phyloP scores from a whole-genome alignment of 23 red algal genomes.

The Chondrus crispus region DNA sequence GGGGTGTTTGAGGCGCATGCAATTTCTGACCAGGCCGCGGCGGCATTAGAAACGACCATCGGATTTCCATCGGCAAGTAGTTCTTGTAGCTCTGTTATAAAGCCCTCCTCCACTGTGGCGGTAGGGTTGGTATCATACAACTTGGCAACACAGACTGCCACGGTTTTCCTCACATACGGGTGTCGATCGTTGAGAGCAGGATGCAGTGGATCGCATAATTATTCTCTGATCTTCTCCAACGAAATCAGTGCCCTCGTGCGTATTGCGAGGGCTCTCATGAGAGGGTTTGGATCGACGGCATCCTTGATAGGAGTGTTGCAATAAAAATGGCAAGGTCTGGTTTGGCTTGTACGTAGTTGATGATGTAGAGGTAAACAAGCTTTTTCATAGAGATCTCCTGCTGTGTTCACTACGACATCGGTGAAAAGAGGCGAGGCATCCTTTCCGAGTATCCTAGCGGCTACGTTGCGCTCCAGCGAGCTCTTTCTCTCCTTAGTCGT shows the following conservation, averaged over 20 bases:
- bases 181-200: slow-evolving; percentile 59
- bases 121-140: slow-evolving; percentile 59
- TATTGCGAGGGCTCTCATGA: slow-evolving; percentile 82
- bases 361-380: slow-evolving; percentile 92
- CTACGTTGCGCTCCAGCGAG: slow-evolving; percentile 80
- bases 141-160: slow-evolving; percentile 82
- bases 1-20: slow-evolving; percentile 28
- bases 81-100: slow-evolving; percentile 49
- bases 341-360: slow-evolving; percentile 79
- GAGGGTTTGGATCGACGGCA: slow-evolving; percentile 76
- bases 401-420: slow-evolving; percentile 85
- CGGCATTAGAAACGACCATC: slow-evolving; percentile 74
- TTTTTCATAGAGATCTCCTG: slow-evolving; percentile 82
- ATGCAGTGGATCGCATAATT: slow-evolving; percentile 60
- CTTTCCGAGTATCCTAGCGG: slow-evolving; percentile 74
- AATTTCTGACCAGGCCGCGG: slow-evolving; percentile 67
- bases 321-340: slow-evolving; percentile 84
- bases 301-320: slow-evolving; percentile 90
- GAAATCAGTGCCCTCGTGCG: slow-evolving; percentile 85
- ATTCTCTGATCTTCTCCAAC: slow-evolving; percentile 60
- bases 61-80: slow-evolving; percentile 82
- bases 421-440: slow-evolving; percentile 86
- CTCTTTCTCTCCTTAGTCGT: slow-evolving; percentile 48
- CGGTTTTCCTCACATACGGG: slow-evolving; percentile 90
- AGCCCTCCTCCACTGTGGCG: slow-evolving; percentile 42